These are phyloP conservation scores for Populus hybrid DNA, from an alignment of 441 rosid genomes.

Conservation along the genomic window DNA sequence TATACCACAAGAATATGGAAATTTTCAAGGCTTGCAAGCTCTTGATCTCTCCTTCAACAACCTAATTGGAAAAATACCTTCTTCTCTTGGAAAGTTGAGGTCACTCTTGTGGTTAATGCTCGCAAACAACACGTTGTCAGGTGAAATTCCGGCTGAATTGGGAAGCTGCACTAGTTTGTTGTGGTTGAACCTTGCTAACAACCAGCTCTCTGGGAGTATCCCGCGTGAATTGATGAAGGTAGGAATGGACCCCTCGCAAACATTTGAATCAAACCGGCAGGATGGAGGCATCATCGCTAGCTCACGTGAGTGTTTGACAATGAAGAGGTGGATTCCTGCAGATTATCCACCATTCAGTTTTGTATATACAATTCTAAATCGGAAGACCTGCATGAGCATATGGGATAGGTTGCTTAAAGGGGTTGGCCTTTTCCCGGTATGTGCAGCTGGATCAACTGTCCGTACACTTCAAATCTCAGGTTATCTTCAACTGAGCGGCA, in stretches of 20 bases:
- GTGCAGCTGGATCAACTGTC: constrained; percentile 36
- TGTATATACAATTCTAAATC: constrained; percentile 55
- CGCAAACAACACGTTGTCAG: constrained; percentile 62
- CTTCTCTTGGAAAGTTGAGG: constrained; percentile 60
- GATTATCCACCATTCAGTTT: constrained; percentile 83
- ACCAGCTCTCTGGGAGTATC: constrained; percentile 56
- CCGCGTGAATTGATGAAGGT: constrained; percentile 57
- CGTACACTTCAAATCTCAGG: constrained; percentile 51
- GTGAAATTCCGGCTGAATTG: constrained; percentile 61
- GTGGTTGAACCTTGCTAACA: constrained; percentile 84
- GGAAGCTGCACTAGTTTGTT: constrained; percentile 77
- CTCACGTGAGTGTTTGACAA: constrained; percentile 67
- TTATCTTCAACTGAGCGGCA: constrained; percentile 73
- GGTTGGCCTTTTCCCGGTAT: constrained; percentile 55
- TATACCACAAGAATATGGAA: constrained; percentile 73
- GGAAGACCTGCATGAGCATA: constrained; percentile 67
- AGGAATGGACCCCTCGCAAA: constrained; percentile 49
- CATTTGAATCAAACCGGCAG: constrained; percentile 47
- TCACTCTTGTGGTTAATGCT: constrained; percentile 90
- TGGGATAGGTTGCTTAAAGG: constrained; percentile 79
- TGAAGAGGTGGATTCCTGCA: constrained; percentile 97
- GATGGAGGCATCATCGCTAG: constrained; percentile 37
- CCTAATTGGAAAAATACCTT: constrained; percentile 61
- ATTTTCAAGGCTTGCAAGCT: constrained; percentile 52
- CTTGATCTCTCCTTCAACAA: constrained; percentile 81